Evolutionary conservation across 2,329 filamentous ascomycete genomes (phyloP).

Genomic region (Fusarium lyarnte): DNA sequence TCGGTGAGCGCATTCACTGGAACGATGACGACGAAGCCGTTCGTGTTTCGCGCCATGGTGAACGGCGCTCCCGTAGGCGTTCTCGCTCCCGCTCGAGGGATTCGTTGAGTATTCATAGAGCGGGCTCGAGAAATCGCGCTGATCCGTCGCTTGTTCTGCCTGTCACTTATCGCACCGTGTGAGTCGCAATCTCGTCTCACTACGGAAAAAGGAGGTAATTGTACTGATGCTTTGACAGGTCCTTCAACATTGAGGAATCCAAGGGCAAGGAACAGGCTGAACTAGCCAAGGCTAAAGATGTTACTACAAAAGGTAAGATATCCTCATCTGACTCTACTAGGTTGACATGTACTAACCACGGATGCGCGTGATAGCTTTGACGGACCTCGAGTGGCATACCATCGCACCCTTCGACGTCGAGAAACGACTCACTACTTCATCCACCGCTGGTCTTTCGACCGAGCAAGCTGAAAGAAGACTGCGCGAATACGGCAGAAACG

Average conservation of each 20-base stretch:
- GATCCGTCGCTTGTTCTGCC: not conserved
- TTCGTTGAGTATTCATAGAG: conserved; percentile 4
- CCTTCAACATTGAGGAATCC: conserved; percentile 10
- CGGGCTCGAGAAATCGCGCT: not conserved
- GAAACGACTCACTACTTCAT: conserved; percentile 11
- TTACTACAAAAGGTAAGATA: not conserved
- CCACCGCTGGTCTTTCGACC: not conserved
- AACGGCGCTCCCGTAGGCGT: not conserved
- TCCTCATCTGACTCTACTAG: accelerated
- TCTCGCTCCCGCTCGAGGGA: not conserved
- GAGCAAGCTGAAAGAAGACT: not conserved
- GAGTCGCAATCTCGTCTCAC: accelerated
- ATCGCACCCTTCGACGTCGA: not conserved
- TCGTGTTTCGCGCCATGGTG: not conserved
- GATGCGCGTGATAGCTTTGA: not conserved
- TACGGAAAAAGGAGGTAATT: accelerated
- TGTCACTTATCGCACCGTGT: conserved; percentile 1
- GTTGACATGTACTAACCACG: accelerated
- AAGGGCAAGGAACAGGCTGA: conserved; percentile 8
- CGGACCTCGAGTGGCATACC: conserved; percentile 15
- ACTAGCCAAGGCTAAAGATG: not conserved
- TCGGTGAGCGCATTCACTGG: conserved; percentile 7
- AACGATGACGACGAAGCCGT: not conserved
- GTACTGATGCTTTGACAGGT: not conserved
- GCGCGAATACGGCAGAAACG: conserved; percentile 8